Percentiles rank a stretch among this genome's conserved stretches.
Conservation (phyloP, 139 green algal species). For the Edaphochlamys debaryana region DNA sequence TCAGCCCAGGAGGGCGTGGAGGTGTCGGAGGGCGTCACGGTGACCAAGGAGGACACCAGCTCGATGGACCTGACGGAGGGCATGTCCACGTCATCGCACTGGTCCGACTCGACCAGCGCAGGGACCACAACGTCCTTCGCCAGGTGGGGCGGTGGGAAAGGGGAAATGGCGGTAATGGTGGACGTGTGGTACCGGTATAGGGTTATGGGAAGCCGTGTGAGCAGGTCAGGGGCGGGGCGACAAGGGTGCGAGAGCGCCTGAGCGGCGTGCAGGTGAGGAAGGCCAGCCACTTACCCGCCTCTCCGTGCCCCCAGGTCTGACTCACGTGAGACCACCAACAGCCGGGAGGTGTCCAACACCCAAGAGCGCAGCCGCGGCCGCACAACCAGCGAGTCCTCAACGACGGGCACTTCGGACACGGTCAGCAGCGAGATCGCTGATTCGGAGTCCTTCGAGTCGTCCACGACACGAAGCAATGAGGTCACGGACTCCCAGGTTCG, state of each 20-base stretch:
- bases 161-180: neutral
- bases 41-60: slow-evolving; percentile 21
- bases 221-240: neutral
- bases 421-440: neutral
- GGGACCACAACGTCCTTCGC: neutral
- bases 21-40: slow-evolving; percentile 10
- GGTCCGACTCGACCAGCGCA: neutral
- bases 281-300: neutral
- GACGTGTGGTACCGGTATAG: neutral
- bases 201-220: neutral
- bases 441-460: neutral
- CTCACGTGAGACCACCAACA: slow-evolving; percentile 8
- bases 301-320: neutral
- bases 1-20: neutral
- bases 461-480: neutral
- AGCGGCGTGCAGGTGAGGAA: neutral
- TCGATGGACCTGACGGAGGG: neutral
- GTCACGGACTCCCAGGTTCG: neutral
- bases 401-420: neutral
- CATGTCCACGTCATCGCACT: neutral
- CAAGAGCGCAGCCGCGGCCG: neutral
- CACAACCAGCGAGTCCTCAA: neutral
- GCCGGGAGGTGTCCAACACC: neutral
- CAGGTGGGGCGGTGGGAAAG: neutral
- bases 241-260: neutral